These are phyloP conservation scores for Tetratostichococcus sp. DNA, from an alignment of 139 green algal species.

Conservation along the genomic window DNA sequence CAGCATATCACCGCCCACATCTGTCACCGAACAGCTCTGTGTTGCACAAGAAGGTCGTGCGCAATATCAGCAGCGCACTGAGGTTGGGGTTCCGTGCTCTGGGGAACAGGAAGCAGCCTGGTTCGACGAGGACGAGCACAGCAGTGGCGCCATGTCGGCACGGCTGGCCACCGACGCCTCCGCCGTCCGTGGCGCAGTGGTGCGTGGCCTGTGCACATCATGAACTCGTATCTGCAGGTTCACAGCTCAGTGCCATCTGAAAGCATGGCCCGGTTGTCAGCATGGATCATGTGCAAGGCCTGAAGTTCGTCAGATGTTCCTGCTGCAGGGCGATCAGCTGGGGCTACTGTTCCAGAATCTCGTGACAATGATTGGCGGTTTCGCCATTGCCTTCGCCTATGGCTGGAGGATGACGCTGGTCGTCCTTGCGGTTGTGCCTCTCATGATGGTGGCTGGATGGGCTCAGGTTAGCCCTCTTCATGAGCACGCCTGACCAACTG, in stretches of 20 bases:
- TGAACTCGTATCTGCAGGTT: no score
- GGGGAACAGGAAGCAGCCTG: slow-evolving; percentile 53
- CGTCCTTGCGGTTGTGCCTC: slow-evolving; percentile 57
- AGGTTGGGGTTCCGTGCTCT: no score
- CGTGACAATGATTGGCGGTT: slow-evolving; percentile 42
- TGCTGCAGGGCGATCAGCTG: slow-evolving; percentile 17
- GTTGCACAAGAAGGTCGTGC: no score
- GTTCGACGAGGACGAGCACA: slow-evolving; percentile 49
- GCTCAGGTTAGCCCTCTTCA: slow-evolving; percentile 19
- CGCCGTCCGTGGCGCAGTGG: slow-evolving; percentile 59
- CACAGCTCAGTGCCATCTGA: no score
- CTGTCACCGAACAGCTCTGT: no score
- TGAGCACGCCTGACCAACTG: no score
- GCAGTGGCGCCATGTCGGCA: slow-evolving; percentile 47
- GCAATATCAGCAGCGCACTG: no score
- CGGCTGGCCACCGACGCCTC: slow-evolving; percentile 56
- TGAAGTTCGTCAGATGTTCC: no score
- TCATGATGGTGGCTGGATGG: slow-evolving; percentile 43
- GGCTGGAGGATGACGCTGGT: slow-evolving; percentile 78
- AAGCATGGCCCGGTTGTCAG: no score
- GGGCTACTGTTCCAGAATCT: slow-evolving; percentile 36
- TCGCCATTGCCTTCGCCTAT: slow-evolving; percentile 60
- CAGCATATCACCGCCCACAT: no score
- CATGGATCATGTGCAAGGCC: no score
- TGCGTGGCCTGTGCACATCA: no score